Base-by-base conservation (phyloP, 306 rosid genomes). In the Begonia peltatifolia region DNA sequence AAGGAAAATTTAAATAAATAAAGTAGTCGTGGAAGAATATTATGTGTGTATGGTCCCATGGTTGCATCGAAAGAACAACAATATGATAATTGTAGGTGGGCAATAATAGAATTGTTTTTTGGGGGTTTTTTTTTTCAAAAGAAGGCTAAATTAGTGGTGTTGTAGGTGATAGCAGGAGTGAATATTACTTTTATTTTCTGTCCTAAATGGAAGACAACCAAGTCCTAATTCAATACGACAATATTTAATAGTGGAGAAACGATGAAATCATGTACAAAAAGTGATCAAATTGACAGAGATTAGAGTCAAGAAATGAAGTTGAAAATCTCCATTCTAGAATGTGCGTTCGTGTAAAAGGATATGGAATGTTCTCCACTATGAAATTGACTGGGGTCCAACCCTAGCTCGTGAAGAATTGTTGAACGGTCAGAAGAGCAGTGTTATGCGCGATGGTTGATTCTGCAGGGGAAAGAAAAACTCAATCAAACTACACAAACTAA, bases 31-130 rank as follows among this genome's bases (percentile, higher is more conserved):
- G 18, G 18, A 18, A 59, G 68, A 77, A 73, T 59, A 64, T 68
- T 74, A 63, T 48, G 54, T 57, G 57, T 43, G 52, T 41, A 55
- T 50, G 93, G 90, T 55, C 84, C 93, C 95, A 74, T 75, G 23
- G 13, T 12, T 64, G 68, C 60, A 68, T 58, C 74, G 70, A 47
- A 62, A 58, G 42, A 63, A 38, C 52, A 62, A 66, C 47, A 61
- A 47, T 60, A 64, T 66, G 72, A 71, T 73, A 64, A 65, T 68
- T 74, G 65, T 64, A 64, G 71, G 74, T 76, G 57, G 56, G 69
- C 58, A 61, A 61, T 61, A 52, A 20, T 61, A 48, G 65, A 52
- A 42, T 51, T 49, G 38, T 50, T 42, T 44, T 10, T 61, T 30
- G 14, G 57, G 30, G 30, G 0, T 25, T 25, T 52, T 9, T 52